Base-by-base conservation (phyloP, 495 filamentous ascomycete genomes). In the Penicillium malachiteum region DNA sequence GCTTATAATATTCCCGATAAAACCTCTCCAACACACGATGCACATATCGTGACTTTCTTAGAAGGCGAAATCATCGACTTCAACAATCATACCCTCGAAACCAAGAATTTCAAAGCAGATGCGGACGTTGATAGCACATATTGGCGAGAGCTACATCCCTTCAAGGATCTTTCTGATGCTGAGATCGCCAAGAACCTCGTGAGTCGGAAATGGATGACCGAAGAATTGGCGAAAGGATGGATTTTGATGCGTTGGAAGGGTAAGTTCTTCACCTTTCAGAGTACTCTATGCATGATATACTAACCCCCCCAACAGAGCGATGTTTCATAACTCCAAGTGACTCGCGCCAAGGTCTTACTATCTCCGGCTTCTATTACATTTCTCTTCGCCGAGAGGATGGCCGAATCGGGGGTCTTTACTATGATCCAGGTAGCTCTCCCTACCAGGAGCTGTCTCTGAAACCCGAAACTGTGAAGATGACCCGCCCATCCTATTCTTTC, bases 41-140 rank as follows among this genome's bases (percentile, higher is more conserved):
- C 83, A 9, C 82, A 83, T 49, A 89, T 90, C 46, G 81, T 82
- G 18, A 90, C 87, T 1, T 90, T 86, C 61, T 74, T 91, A 14
- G 87, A 90, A 73, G 87, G 87, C 45, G 87, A 91, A 65, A 87
- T 91, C 50, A 83, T 91, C 56, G 87, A 91, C 69, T 87, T 91
- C 66, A 82, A 80, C 62, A 81, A 71, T 10, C 81, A 88, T 63
- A 86, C 81, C 14, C 73, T 91, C 14, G 81, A 86, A 57, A 91
- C 87, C 33, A 84, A 86, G 63, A 82, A 76, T 58, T 89, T 87
- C 69, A 77, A 79, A 43, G 81, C 84, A 51, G 80, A 79, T 56
- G 68, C 79, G 10, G 71, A 75, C 17, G 83, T 81, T 51, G 87
- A 91, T 64, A 85, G 84, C 47, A 80, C 73, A 16, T 89, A 91